A percentile compares a stretch with the other conserved stretches of the same genome.
Conservation (phyloP, 2,329 filamentous ascomycete genomes). For the Sporothrix inflata region DNA sequence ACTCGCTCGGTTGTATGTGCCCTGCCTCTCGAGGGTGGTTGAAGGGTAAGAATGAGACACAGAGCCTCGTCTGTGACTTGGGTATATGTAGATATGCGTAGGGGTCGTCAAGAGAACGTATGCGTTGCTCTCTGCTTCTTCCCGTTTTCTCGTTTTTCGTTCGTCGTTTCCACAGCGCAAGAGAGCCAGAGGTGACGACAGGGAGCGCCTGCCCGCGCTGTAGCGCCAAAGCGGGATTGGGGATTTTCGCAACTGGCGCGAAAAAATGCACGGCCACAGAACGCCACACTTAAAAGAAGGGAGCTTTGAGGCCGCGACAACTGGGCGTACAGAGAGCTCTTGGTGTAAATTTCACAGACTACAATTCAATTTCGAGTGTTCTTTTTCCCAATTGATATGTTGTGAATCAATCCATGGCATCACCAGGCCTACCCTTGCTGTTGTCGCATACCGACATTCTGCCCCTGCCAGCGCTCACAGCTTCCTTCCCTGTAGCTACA, state of each 20-base stretch:
- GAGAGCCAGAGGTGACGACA: conserved; percentile 21
- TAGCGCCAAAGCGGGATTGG: conserved; percentile 16
- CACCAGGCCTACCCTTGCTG: not conserved
- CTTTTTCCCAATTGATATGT: not conserved
- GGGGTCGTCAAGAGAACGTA: not conserved
- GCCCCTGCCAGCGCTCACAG: not conserved
- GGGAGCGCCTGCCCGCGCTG: conserved; percentile 8
- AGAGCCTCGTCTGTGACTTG: not conserved
- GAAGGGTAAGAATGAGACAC: not conserved
- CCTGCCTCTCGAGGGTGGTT: too few relatives aligned
- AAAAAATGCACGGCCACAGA: conserved; percentile 24
- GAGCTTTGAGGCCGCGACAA: not conserved
- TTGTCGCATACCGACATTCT: conserved; percentile 7
- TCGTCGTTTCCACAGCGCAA: not conserved
- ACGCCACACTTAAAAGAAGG: conserved; percentile 20
- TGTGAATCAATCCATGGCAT: not conserved
- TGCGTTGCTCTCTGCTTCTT: not conserved
- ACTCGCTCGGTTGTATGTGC: not conserved
- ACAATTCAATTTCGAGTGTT: not conserved
- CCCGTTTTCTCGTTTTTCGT: not conserved
- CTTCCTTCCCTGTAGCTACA: conserved; percentile 15
- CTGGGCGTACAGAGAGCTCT: not conserved
- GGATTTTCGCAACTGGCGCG: conserved; percentile 19
- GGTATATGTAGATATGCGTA: not conserved
- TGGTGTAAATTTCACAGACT: not conserved